Base-by-base conservation (phyloP, 2,329 filamentous ascomycete species). In the Thielaviopsis euricoi region DNA sequence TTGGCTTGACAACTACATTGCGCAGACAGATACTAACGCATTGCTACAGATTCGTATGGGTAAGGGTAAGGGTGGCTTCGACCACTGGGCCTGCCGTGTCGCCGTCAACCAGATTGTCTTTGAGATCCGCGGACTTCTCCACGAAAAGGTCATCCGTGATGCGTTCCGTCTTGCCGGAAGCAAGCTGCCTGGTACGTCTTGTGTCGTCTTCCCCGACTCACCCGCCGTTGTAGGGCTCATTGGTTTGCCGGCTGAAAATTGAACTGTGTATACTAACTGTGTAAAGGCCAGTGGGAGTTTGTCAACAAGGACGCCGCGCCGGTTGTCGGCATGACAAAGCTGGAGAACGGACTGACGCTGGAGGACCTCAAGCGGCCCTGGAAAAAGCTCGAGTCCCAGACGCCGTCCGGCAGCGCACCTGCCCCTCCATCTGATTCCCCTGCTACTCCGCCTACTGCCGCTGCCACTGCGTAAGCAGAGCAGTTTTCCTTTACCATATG, bases 41-140 rank as follows among this genome's bases (percentile, higher is more conserved):
- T 7, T 56, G 51, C 57, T n/a, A 56, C 63, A 85, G 82, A 86
- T 89, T 70, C 86, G 93, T 80, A 98, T 98, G 94, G 93, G 93
- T 70, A 98, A 97, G 73, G 93, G 93, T 73, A 98, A 98, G 71
- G 93, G 93, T 65, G 87, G 85, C 62, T 97, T 98, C 68, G 93
- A 98, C 69, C 88, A 95, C 68, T 98, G 93, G 93, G 89, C 91
- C 4, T 82, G 86, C 22, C 83, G 91, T 71, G 83, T 97, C 64
- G 83, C 89, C 9, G 88, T 97, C 55, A 95, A 87, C 72, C 87
- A 93, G 70, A 82, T 98, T 53, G 76, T 96, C 21, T 94, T 98
- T 64, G 93, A 98, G 72, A 73, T 98, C 64, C 89, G 89, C 71
- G 93, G 93, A 52, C 81, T 89, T 65, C 68, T 97, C 62, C 93